Evolutionary conservation across 495 filamentous ascomycete species (phyloP).

Genomic region (Clohesyomyces aquaticus): DNA sequence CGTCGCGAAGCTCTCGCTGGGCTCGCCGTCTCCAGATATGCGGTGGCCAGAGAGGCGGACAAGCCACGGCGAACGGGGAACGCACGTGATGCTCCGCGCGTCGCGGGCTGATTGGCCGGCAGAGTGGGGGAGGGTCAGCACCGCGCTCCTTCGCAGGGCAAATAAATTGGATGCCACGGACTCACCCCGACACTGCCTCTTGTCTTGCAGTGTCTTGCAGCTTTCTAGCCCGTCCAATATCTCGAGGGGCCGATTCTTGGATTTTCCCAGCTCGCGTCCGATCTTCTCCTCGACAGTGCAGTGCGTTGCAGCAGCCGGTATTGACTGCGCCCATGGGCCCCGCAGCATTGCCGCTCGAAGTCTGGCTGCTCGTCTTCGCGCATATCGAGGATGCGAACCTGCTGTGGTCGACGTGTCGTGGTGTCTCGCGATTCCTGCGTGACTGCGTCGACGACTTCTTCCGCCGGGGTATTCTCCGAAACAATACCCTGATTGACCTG

Average conservation of each 20-base stretch:
- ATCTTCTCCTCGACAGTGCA: neutral
- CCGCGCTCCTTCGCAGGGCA: neutral
- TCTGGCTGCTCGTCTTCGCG: conserved; percentile 31
- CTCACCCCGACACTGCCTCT: neutral
- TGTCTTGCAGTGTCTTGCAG: neutral
- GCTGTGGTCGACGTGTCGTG: conserved; percentile 25
- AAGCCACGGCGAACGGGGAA: neutral
- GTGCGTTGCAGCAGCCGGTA: neutral
- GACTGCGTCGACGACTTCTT: conserved; percentile 30
- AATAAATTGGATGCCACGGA: neutral
- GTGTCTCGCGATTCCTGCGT: conserved; percentile 21
- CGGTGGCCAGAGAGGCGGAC: conserved; percentile 12
- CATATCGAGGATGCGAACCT: conserved; percentile 9
- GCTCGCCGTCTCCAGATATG: conserved; percentile 13
- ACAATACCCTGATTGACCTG: conserved; percentile 30
- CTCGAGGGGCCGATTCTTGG: neutral
- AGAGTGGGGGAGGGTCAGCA: neutral
- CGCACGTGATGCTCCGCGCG: conserved; percentile 22
- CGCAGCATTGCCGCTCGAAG: conserved; percentile 14
- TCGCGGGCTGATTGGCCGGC: conserved; percentile 15
- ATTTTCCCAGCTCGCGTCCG: neutral
- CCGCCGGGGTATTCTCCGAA: conserved; percentile 14
- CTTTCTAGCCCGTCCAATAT: neutral
- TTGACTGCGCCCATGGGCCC: too few species aligned
- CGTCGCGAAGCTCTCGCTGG: neutral